Base-by-base conservation (phyloP, 306 rosid genomes). In the Acmispon strigosus region DNA sequence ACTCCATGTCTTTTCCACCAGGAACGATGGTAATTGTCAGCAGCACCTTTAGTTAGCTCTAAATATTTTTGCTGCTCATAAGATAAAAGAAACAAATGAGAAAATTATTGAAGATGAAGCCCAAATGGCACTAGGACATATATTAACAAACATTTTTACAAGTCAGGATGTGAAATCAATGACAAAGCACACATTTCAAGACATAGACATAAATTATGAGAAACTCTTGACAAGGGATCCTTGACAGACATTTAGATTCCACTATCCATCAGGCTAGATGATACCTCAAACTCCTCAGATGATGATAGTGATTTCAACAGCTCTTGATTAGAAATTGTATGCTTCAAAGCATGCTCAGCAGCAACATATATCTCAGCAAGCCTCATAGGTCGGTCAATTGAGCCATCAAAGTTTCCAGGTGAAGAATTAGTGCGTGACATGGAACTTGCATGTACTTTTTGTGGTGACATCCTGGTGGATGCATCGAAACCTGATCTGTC, bases 1-100 rank as follows among this genome's bases (percentile, higher is more conserved):
- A 94, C 99, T 76, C 99, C 99, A 72, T 91, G 99, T 74, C 99
- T 91, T 81, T 89, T 94, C 99, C 97, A 95, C 97, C 97, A 91
- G 75, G 99, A 95, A 50, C 63, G 84, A 81, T 86, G 96, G 74
- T 95, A 95, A 84, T 87, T 91, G 76, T 95, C 88, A 17, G 97
- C 95, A 54, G 99, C 99, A 60, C 99, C 97, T 83, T 89, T 95
- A 65, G 97, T 95, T 61, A 95, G 82, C 83, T 84, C 96, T 75
- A 95, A 72, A 84, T 91, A 95, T 78, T 89, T 91, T 91, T 89
- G 70, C 99, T 95, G 96, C 78, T 78, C 76, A 76, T 68, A 64
- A 74, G 66, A 39, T 32, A 61, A 60, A 11, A 74, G 7, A 41
- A 41, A 29, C 34, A 62, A 24, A 44, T 11, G 68, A 78, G 59